Conservation (phyloP, 1,139 yeast species). For the Debaryomyces singareniensis region DNA sequence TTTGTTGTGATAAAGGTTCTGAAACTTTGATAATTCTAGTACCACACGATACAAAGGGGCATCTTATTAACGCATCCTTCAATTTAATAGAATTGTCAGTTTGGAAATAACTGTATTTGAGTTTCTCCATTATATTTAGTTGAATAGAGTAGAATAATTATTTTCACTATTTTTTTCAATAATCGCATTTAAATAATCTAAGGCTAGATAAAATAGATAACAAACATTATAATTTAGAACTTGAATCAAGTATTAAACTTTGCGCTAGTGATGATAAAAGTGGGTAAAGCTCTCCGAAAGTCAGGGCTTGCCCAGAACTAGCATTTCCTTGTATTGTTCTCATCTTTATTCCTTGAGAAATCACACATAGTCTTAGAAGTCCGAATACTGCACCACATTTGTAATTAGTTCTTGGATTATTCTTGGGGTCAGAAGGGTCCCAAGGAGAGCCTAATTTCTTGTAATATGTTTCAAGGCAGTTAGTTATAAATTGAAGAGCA, state of each 20-base stretch:
- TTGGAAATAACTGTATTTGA: too few relatives aligned
- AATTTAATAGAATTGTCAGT: too few relatives aligned
- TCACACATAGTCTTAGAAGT: conserved; percentile 51
- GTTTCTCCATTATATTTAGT: too few relatives aligned
- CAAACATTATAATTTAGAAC: too few relatives aligned
- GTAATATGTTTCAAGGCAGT: conserved; percentile 22
- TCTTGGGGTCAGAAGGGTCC: conserved; percentile 26
- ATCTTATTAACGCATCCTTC: conserved; percentile 15
- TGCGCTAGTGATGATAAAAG: conserved; percentile 35
- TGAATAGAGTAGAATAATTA: too few relatives aligned
- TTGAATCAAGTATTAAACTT: conserved; percentile 9
- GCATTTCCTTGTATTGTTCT: conserved; percentile 54
- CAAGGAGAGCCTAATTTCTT: conserved; percentile 25
- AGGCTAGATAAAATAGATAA: too few relatives aligned
- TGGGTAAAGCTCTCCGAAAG: conserved; percentile 39
- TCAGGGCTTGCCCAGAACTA: conserved; percentile 49
- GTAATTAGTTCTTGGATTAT: conserved; percentile 44
- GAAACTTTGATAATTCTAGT: conserved; percentile 28
- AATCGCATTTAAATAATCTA: too few relatives aligned
- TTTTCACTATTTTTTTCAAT: too few relatives aligned
- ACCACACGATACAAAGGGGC: conserved; percentile 32
- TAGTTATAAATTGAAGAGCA: conserved; percentile 17
- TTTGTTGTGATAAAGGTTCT: conserved; percentile 9
- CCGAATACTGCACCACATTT: conserved; percentile 56
- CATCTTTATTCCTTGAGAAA: conserved; percentile 65